These are phyloP conservation scores for Backusella westeae DNA, from an alignment of 192 early-diverging fungal species.

Conservation along the genomic window DNA sequence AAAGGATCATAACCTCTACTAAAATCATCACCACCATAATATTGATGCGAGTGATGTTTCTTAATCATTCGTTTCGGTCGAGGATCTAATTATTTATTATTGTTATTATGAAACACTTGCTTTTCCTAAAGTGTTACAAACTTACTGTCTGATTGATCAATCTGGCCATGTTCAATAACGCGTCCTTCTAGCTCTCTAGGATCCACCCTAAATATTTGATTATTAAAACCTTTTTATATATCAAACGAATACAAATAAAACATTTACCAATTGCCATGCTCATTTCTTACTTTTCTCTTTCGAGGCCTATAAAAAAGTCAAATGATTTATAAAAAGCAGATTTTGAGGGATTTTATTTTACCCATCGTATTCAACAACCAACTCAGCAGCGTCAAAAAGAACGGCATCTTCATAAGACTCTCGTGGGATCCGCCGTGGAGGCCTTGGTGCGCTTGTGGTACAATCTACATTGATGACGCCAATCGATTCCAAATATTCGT, in stretches of 20 bases:
- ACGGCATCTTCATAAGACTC: conserved; percentile 13
- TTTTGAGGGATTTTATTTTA: conserved; percentile 12
- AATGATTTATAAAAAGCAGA: background rate
- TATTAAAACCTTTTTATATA: background rate
- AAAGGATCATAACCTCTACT: conserved; percentile 53
- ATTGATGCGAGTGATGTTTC: conserved; percentile 15
- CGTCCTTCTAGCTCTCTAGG: conserved; percentile 54
- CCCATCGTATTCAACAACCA: conserved; percentile 32
- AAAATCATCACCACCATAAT: conserved; percentile 29
- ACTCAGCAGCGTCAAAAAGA: conserved; percentile 24
- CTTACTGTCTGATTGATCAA: conserved; percentile 41
- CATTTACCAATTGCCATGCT: conserved; percentile 58
- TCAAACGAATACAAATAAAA: background rate
- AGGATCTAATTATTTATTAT: background rate
- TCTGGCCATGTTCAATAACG: conserved; percentile 53
- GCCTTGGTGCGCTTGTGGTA: conserved; percentile 42
- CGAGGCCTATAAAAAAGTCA: conserved; percentile 33
- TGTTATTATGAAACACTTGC: background rate
- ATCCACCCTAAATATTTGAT: conserved; percentile 44
- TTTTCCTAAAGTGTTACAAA: background rate
- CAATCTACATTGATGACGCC: conserved; percentile 79
- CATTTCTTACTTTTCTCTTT: conserved; percentile 59
- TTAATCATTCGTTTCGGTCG: conserved; percentile 28
- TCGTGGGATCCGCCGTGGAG: conserved; percentile 22
- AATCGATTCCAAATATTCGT: conserved; percentile 75